Evolutionary conservation across 768 basidiomycete genomes (phyloP).

Genomic region (Jaapia argillacea): DNA sequence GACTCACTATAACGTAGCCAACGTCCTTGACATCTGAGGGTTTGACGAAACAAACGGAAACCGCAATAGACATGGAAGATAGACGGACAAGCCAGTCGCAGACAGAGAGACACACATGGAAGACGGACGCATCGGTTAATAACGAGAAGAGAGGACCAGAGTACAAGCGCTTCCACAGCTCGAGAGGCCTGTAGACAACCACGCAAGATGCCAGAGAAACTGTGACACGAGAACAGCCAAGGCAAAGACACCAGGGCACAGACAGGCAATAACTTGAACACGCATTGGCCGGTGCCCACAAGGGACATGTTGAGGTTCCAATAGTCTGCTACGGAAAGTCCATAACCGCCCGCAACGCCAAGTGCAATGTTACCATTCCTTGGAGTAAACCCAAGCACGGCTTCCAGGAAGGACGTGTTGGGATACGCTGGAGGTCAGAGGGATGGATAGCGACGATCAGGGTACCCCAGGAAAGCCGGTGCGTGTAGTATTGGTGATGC

Average conservation of each 20-base stretch:
- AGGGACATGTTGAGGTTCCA: constrained; percentile 25
- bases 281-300: constrained; percentile 27
- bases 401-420: constrained; percentile 21
- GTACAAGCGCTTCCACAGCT: constrained; percentile 42
- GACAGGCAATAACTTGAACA: constrained; percentile 45
- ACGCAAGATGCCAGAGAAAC: constrained; percentile 19
- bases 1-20: constrained; percentile 86
- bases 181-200: not conserved
- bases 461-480: constrained; percentile 18
- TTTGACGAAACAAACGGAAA: constrained; percentile 23
- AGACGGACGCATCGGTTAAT: constrained; percentile 27
- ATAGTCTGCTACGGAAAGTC: constrained; percentile 30
- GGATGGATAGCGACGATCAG: constrained; percentile 21
- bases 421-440: constrained; percentile 28
- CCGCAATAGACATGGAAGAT: constrained; percentile 23
- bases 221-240: constrained; percentile 22
- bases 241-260: constrained; percentile 35
- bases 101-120: constrained; percentile 15
- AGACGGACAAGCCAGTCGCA: constrained; percentile 13
- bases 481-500: constrained; percentile 14
- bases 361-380: constrained; percentile 24
- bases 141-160: constrained; percentile 29
- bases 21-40: constrained; percentile 99
- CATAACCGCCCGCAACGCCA: constrained; percentile 42
- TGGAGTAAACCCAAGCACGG: constrained; percentile 27